Evolutionary conservation across 2,329 filamentous ascomycete species (phyloP).

Genomic region (Botrytis hyacinthi): DNA sequence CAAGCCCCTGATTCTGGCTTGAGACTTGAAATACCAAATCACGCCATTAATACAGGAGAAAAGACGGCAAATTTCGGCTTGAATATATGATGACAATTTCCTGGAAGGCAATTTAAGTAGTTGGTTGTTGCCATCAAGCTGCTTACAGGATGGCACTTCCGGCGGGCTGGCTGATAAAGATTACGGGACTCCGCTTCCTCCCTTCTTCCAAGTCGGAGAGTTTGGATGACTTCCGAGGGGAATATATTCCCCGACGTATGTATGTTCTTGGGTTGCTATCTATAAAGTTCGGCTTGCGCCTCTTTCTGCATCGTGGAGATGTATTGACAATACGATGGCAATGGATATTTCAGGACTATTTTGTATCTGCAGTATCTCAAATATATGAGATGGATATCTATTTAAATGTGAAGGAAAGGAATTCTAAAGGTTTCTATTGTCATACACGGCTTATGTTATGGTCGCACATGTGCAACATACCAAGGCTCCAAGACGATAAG

Average conservation of each 20-base stretch:
- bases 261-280: background rate
- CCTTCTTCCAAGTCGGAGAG: background rate
- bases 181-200: background rate
- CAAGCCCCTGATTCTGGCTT: background rate
- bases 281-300: background rate
- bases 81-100: background rate
- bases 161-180: background rate
- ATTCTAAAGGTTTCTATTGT: background rate
- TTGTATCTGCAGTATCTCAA: too few relatives aligned
- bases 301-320: background rate
- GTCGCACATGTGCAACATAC: background rate
- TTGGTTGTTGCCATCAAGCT: background rate
- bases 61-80: background rate
- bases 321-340: background rate
- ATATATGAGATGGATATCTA: accelerated
- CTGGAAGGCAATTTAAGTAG: background rate
- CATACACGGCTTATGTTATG: background rate
- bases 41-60: background rate
- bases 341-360: background rate
- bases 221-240: background rate
- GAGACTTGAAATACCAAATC: background rate
- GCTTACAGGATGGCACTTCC: background rate
- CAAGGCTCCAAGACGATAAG: background rate
- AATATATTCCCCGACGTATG: background rate
- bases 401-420: background rate